Conservation (phyloP, 2,329 filamentous ascomycete species). For the Fusarium longipes region DNA sequence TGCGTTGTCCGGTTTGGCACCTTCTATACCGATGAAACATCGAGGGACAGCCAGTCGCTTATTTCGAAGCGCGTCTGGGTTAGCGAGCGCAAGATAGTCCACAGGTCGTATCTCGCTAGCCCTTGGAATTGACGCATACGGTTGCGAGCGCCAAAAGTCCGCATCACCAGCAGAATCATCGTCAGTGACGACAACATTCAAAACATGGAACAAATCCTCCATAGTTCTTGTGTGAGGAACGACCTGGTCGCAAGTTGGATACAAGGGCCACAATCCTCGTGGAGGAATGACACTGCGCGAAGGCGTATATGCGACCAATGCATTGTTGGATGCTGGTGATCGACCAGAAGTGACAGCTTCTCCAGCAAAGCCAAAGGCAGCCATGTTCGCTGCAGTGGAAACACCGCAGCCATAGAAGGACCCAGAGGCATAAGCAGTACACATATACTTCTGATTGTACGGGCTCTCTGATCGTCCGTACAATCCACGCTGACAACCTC, state of each 20-base stretch:
- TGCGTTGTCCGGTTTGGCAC: background rate
- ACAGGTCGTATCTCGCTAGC: slow-evolving; percentile 46
- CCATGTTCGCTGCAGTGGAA: slow-evolving; percentile 62
- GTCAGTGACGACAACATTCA: slow-evolving; percentile 59
- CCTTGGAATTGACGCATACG: slow-evolving; percentile 55
- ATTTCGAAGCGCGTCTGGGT: background rate
- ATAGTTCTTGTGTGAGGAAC: slow-evolving; percentile 64
- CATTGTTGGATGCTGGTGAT: slow-evolving; percentile 67
- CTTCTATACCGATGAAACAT: background rate
- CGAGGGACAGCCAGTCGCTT: background rate
- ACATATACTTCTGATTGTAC: slow-evolving; percentile 64
- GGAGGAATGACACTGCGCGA: slow-evolving; percentile 63
- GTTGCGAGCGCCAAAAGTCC: slow-evolving; percentile 67
- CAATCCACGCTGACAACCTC: slow-evolving; percentile 67
- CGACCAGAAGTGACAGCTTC: slow-evolving; percentile 69
- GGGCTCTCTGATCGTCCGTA: slow-evolving; percentile 68
- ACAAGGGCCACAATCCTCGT: slow-evolving; percentile 66
- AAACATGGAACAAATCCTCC: slow-evolving; percentile 60
- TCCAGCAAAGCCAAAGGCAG: slow-evolving; percentile 63
- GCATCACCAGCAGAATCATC: slow-evolving; percentile 49
- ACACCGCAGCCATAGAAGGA: slow-evolving; percentile 68
- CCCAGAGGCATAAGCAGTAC: slow-evolving; percentile 66
- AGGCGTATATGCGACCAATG: slow-evolving; percentile 65
- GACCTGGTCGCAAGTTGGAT: slow-evolving; percentile 65
- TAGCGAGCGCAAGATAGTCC: background rate